Evolutionary conservation across 2,329 filamentous ascomycete species (phyloP).

Genomic region (Fusarium citri): DNA sequence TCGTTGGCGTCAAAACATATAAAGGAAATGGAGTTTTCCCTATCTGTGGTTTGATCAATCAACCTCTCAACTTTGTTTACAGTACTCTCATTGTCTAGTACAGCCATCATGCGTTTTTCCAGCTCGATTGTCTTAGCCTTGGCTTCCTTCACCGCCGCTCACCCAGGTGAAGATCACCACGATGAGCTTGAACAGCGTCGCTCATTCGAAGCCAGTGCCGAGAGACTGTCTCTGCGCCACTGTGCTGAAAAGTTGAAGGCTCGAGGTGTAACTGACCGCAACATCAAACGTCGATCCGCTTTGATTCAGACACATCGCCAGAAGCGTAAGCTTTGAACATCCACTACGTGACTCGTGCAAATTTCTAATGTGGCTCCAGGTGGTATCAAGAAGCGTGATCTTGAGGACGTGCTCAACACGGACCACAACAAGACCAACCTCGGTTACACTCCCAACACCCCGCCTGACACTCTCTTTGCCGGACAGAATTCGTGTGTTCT

Average conservation of each 20-base stretch:
- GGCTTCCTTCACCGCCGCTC: not conserved
- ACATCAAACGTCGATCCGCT: conserved; percentile 57
- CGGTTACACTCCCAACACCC: conserved; percentile 49
- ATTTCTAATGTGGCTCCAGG: not conserved
- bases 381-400: conserved; percentile 48
- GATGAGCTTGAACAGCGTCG: conserved; percentile 10
- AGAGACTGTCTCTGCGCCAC: conserved; percentile 54
- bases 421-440: conserved; percentile 53
- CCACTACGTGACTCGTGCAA: accelerated
- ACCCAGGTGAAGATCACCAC: conserved; percentile 8
- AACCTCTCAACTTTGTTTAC: not conserved
- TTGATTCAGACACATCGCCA: conserved; percentile 56
- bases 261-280: conserved; percentile 58
- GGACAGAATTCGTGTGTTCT: conserved; percentile 59
- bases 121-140: not conserved
- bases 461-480: conserved; percentile 51
- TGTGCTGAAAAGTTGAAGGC: conserved; percentile 60
- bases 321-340: conserved; percentile 45
- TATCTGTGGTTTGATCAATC: not conserved
- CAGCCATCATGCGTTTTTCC: not conserved
- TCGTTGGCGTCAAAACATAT: not conserved
- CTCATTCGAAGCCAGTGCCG: not conserved
- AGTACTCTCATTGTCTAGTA: not conserved
- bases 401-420: conserved; percentile 49
- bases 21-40: not conserved